Evolutionary conservation across 768 basidiomycete species (phyloP).

Genomic region (Amyloporia xantha): DNA sequence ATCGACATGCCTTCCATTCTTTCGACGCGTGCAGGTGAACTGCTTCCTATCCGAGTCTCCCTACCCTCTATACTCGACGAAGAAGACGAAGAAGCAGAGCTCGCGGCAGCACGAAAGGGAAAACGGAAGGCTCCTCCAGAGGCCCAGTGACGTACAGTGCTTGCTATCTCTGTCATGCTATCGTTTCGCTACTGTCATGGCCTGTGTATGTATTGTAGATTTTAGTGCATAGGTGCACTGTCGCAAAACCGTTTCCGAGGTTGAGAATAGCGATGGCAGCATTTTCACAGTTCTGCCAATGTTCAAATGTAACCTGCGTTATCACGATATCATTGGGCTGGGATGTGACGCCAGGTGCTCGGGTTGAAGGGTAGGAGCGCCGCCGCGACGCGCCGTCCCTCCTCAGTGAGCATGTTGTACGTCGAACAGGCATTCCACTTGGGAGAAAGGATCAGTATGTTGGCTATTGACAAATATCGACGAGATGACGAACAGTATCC

Average conservation of each 20-base stretch:
- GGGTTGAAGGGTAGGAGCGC: conserved; percentile 70
- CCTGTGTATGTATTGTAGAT: no score
- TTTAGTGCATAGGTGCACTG: no score
- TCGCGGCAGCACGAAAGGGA: conserved; percentile 43
- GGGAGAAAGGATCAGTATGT: no score
- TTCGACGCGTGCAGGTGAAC: conserved; percentile 36
- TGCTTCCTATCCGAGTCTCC: conserved; percentile 53
- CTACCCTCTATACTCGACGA: conserved; percentile 55
- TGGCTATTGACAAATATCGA: neutral
- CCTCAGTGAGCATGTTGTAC: conserved; percentile 89
- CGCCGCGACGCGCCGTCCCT: conserved; percentile 88
- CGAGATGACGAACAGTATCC: conserved; percentile 59
- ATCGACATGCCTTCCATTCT: conserved; percentile 1
- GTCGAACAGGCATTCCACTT: conserved; percentile 93
- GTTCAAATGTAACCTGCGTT: no score
- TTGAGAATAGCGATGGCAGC: no score
- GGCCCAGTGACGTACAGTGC: neutral
- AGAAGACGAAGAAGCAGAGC: conserved; percentile 35
- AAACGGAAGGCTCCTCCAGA: conserved; percentile 48
- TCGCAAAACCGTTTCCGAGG: no score
- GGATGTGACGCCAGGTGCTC: conserved; percentile 38
- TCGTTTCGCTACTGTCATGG: neutral
- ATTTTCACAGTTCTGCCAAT: no score
- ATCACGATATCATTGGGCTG: neutral
- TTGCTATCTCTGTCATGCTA: neutral